Conservation (phyloP, 2,329 filamentous ascomycete genomes). For the Penicillium sp. region DNA sequence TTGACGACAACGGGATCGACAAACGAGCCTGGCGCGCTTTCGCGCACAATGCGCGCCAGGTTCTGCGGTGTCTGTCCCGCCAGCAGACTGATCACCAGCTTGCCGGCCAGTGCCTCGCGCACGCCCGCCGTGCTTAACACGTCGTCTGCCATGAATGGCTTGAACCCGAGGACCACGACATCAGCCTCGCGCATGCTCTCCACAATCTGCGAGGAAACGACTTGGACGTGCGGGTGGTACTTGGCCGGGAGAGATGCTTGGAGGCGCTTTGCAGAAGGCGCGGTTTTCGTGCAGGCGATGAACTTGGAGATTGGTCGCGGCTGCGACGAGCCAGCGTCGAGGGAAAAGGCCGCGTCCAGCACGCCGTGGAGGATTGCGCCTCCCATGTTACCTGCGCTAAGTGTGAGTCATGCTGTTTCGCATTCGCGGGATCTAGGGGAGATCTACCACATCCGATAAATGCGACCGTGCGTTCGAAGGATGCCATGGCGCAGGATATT, state of each 20-base stretch:
- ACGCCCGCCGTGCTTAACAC: constrained; percentile 41
- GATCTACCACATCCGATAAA: constrained; percentile 23
- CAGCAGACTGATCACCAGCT: constrained; percentile 51
- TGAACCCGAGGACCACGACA: constrained; percentile 47
- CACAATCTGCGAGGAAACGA: constrained; percentile 35
- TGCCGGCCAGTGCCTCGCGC: constrained; percentile 40
- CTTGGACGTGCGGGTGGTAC: constrained; percentile 31
- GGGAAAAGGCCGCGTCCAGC: constrained; percentile 24
- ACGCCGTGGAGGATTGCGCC: constrained; percentile 37
- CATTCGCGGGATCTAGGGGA: neutral
- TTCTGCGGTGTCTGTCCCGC: constrained; percentile 45
- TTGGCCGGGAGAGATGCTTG: constrained; percentile 26
- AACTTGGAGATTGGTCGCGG: constrained; percentile 25
- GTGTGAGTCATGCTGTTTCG: constrained; percentile 3
- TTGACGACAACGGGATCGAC: constrained; percentile 33
- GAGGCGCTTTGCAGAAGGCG: constrained; percentile 36
- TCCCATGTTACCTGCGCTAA: constrained; percentile 35
- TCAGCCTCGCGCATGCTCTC: constrained; percentile 36
- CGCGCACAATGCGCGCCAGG: constrained; percentile 14
- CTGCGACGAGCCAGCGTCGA: neutral
- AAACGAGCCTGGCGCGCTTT: constrained; percentile 6
- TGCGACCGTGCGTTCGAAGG: constrained; percentile 12
- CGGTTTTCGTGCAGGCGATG: constrained; percentile 43
- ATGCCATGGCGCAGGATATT: constrained; percentile 9
- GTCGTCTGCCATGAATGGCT: constrained; percentile 45